Evolutionary conservation across 2,329 filamentous ascomycete genomes (phyloP), one percentile per base, ranked within the genome.

Genomic region (Tolypocladium endophyticum): DNA sequence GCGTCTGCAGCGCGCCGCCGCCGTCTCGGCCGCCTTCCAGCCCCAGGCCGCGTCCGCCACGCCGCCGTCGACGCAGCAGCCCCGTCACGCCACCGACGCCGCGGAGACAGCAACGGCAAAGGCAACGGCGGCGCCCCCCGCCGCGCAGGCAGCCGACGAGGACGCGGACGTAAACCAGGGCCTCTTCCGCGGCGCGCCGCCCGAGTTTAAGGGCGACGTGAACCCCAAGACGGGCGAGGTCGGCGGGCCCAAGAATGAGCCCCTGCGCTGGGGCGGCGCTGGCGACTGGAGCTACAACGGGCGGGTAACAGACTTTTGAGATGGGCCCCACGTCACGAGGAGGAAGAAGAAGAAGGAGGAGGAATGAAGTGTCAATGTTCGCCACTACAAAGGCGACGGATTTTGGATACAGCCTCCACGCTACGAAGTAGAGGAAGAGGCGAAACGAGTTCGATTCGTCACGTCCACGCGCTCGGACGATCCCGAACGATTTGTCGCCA

Each of bases 221-320:
- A 97, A 99, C 73, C 94, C 94, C 3, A 88, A 87, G 79, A 99
- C 94, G 1, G 94, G 94, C 30, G 94, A 99, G 80, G 85, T 97
- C 14, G 94, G 94, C 7, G 94, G 94, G 1, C 94, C 94, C 7
- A 99, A 97, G 85, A 97, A 96, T 70, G 93, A 99, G 75, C 94
- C 94, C 57, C 70, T 97, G 71, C 79, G 92, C 67, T 97, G 93
- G 93, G 92, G 92, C 0, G 78, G 81, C 23, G 71, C 68, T 0
- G 87, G 90, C 1, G 85, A 87, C 68, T 99, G 92, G 88, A 97
- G 91, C 72, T 99, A 90, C 74, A 97, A 97, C 73, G 94, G 94
- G 55, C 80, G 93, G 64, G 92, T 95, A 59, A 97, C 93, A 30
- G 94, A 99, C 75, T 99, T 99, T 62, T 86, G 66, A 70, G 50